phyloP scores from a whole-genome alignment of 169 alveolate genomes.

The Plasmodium knowlesi region DNA sequence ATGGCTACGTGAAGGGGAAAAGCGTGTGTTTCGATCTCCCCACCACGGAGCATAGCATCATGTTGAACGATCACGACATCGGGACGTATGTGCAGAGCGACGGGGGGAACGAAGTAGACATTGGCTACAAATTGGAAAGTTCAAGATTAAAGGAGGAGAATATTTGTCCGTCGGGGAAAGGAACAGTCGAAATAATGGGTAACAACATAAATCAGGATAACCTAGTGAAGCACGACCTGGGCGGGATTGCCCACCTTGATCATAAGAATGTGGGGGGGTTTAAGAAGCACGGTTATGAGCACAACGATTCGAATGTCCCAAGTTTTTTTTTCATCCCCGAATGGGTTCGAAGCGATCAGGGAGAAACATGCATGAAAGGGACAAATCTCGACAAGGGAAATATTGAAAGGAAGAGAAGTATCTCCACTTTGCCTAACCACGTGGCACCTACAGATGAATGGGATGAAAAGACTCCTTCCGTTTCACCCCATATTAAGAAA shows the following conservation, averaged over 20 bases:
- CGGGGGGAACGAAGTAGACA: not conserved
- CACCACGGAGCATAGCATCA: not conserved
- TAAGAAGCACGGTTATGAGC: not conserved
- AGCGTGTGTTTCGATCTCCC: not conserved
- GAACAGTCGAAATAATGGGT: not conserved
- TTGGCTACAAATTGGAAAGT: not conserved
- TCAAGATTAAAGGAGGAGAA: not conserved
- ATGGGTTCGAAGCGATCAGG: not conserved
- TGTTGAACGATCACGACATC: not conserved
- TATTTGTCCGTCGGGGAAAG: not conserved
- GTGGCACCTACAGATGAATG: not conserved
- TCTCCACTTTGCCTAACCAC: not conserved
- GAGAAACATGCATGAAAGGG: not conserved
- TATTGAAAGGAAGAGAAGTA: not conserved
- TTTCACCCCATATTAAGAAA: not conserved
- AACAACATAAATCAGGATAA: not conserved
- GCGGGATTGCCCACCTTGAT: not conserved
- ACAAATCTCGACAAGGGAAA: not conserved
- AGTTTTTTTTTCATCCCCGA: not conserved
- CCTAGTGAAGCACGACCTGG: not conserved
- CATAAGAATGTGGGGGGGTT: not conserved
- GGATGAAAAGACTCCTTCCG: not conserved
- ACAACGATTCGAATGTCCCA: not conserved
- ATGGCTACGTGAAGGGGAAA: not conserved
- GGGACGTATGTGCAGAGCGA: not conserved